Conservation (phyloP, 2,329 filamentous ascomycete genomes). For the Diaporthe amygdali region DNA sequence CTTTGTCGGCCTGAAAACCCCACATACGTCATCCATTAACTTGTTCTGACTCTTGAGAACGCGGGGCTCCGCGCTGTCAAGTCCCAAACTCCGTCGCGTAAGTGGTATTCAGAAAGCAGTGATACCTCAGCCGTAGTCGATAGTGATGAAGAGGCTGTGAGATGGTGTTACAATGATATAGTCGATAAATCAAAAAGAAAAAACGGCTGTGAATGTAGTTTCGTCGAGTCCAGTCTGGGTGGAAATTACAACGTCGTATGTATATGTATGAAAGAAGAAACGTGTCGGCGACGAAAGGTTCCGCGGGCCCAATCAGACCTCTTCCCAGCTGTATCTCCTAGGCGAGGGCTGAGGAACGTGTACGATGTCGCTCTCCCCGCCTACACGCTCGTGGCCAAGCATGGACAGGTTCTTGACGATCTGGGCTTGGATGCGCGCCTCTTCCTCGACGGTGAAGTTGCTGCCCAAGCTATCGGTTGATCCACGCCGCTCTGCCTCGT, state of each 20-base stretch:
- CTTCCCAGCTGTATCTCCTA: constrained; percentile 58
- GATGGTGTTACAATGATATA: background rate
- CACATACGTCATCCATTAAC: background rate
- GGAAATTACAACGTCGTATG: constrained; percentile 16
- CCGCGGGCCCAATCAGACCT: constrained; percentile 20
- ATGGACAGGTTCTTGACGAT: constrained; percentile 27
- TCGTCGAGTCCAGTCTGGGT: constrained; percentile 4
- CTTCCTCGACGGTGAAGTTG: constrained; percentile 62
- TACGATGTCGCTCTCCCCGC: constrained; percentile 49
- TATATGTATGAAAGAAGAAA: background rate
- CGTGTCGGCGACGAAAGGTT: background rate
- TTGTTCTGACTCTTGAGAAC: background rate
- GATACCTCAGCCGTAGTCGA: background rate
- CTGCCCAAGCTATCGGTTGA: constrained; percentile 57
- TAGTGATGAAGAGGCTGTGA: background rate
- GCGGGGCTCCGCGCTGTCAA: constrained; percentile 6
- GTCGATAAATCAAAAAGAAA: background rate
- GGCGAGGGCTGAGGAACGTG: constrained; percentile 58
- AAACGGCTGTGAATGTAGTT: background rate
- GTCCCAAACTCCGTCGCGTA: constrained; percentile 14
- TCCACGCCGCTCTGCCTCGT: constrained; percentile 24
- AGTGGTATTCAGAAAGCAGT: background rate
- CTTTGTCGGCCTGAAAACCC: background rate
- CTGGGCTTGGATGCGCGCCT: constrained; percentile 33
- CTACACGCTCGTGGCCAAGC: constrained; percentile 47